Base-by-base conservation (phyloP, 2,329 filamentous ascomycete genomes). In the Cadophora sp. region DNA sequence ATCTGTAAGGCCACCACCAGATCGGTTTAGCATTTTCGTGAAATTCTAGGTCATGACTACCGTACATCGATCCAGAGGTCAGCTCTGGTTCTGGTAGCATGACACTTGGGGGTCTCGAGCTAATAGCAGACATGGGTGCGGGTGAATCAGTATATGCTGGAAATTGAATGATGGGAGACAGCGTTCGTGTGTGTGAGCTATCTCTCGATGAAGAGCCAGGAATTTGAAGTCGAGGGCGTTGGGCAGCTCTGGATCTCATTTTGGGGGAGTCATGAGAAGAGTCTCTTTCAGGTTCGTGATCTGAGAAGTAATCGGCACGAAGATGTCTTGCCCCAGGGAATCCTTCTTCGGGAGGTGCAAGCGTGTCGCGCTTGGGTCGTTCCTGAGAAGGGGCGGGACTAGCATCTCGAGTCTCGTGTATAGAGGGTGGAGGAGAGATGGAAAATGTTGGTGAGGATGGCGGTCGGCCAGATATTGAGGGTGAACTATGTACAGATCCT, bases 1-100 rank as follows among this genome's bases (percentile, higher is more conserved):
- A 73, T 5, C 81, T 83, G 77, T 94, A 92, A 1, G 94, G 94
- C 94, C 94, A 97, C 91, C 93, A 97, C 56, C 79, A 84, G 51
- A 92, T 82, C 6, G 65, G 84, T 81, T 64, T 75, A 43, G 74
- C 69, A 11, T 4, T 43, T 16, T 43, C 40, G 12, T 72, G 68
- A 55, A 67, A 62, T 9, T 71, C 66, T 26, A 69, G 27, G 37
- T 72, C 68, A 34, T 73, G 70, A 29, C 69, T 69, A 14, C 66
- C 64, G 65, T 74, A 74, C 31, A 66, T 58, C 8, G 75, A 77
- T 12, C 74, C 75, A 0, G 73, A 62, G 16, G 64, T 71, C 4
- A 72, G 27, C n/a, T 62, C 69, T 43, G 72, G 53, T 37, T 79
- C 74, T 11, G 76, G 75, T 7, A 79, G 65, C 27, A 76, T 48